These are phyloP conservation scores for Cylindrotheca fusiformis DNA, from an alignment of 108 stramenopile genomes.

Conservation along the genomic window DNA sequence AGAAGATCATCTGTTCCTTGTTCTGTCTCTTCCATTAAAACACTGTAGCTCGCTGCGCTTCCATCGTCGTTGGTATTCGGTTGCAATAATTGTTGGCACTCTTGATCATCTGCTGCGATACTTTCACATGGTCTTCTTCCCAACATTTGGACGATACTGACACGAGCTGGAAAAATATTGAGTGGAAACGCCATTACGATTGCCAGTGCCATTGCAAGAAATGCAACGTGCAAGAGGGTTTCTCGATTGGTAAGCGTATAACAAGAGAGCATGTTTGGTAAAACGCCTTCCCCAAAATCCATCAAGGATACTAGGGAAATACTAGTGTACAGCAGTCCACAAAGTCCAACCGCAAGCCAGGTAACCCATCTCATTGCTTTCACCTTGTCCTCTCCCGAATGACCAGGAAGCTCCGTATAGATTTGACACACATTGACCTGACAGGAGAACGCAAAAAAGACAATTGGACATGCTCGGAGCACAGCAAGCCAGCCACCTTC, in stretches of 20 bases:
- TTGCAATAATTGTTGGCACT: slow-evolving; percentile 22
- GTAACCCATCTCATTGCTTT: slow-evolving; percentile 46
- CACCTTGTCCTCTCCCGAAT: slow-evolving; percentile 15
- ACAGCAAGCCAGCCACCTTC: slow-evolving; percentile 38
- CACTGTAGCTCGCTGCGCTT: slow-evolving; percentile 6
- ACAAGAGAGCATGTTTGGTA: slow-evolving; percentile 63
- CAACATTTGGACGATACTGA: slow-evolving; percentile 58
- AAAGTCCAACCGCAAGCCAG: slow-evolving; percentile 36
- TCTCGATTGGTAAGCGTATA: slow-evolving; percentile 34
- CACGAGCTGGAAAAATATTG: slow-evolving; percentile 76
- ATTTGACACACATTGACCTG: slow-evolving; percentile 83
- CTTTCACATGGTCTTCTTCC: slow-evolving; percentile 12
- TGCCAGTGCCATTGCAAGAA: slow-evolving; percentile 69
- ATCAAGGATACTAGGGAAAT: slow-evolving; percentile 56
- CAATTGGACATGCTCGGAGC: slow-evolving; percentile 72
- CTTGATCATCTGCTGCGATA: slow-evolving; percentile 9
- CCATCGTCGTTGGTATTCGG: neutral
- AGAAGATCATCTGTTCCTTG: slow-evolving; percentile 13
- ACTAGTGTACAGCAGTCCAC: slow-evolving; percentile 34
- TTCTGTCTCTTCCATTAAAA: too few relatives aligned
- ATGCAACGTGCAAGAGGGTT: slow-evolving; percentile 59
- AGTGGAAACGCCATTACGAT: slow-evolving; percentile 81
- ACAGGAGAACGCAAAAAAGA: slow-evolving; percentile 81
- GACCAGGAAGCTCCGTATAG: slow-evolving; percentile 51
- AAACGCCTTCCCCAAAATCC: slow-evolving; percentile 52